phyloP scores from a whole-genome alignment of 768 basidiomycete genomes.

The Suillus plorans region DNA sequence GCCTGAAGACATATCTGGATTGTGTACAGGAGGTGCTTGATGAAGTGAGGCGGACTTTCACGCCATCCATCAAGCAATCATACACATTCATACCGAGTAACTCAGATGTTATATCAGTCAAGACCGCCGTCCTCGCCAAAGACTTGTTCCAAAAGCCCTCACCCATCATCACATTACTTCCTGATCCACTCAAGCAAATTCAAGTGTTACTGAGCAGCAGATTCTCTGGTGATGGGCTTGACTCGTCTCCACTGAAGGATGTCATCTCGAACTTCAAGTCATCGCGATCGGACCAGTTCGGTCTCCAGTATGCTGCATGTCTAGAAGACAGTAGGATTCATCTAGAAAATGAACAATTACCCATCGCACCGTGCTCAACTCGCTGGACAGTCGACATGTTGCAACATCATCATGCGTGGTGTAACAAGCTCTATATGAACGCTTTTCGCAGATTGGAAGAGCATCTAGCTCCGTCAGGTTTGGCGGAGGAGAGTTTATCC shows the following conservation, averaged over 20 bases:
- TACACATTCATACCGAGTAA: constrained; percentile 3
- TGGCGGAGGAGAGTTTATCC: constrained; percentile 13
- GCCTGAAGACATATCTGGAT: constrained; percentile 12
- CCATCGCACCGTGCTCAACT: neutral
- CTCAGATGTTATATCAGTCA: neutral
- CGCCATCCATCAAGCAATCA: neutral
- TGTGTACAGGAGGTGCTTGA: constrained; percentile 15
- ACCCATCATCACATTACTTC: neutral
- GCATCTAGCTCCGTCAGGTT: constrained; percentile 13
- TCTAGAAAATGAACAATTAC: constrained; percentile 8
- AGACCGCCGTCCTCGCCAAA: neutral
- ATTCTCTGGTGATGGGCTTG: neutral
- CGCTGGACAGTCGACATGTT: neutral
- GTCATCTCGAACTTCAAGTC: neutral
- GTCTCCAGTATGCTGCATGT: constrained; percentile 12
- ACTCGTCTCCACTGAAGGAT: neutral
- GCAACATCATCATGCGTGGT: constrained; percentile 1
- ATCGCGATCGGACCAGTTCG: constrained; percentile 2
- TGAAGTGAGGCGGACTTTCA: too few relatives aligned
- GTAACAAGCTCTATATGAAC: neutral
- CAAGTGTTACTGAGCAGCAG: neutral
- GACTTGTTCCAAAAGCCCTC: constrained; percentile 5
- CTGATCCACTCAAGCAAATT: neutral
- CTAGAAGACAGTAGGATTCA: constrained; percentile 13
- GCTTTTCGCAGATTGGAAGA: constrained; percentile 3